Conservation (phyloP, 2,329 filamentous ascomycete species). For the Aspergillus spinulosporus region DNA sequence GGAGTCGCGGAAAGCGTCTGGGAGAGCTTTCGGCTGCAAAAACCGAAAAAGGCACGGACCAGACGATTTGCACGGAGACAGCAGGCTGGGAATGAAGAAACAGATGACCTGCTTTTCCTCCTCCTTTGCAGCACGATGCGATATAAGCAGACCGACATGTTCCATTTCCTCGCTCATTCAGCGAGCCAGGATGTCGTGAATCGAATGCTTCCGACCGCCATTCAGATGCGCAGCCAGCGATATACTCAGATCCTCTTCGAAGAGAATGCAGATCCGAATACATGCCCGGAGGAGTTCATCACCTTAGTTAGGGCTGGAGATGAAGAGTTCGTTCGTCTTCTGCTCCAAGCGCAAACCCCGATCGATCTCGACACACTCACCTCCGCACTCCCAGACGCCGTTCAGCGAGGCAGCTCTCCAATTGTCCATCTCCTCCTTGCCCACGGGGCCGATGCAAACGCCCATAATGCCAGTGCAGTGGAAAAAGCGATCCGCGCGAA, state of each 20-base stretch:
- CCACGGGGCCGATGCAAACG: constrained; percentile 12
- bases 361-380: constrained; percentile 5
- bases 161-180: constrained; percentile 9
- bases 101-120: constrained; percentile 8
- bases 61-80: constrained; percentile 11
- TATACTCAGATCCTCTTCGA: constrained; percentile 10
- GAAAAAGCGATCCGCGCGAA: constrained; percentile 9
- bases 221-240: constrained; percentile 10
- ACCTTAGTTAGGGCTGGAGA: not conserved
- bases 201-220: constrained; percentile 10
- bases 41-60: constrained; percentile 13
- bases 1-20: constrained; percentile 13
- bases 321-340: constrained; percentile 8
- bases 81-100: constrained; percentile 9
- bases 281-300: constrained; percentile 10
- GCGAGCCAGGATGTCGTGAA: constrained; percentile 10
- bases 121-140: constrained; percentile 9
- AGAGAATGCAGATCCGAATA: constrained; percentile 14
- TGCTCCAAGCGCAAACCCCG: constrained; percentile 9
- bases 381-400: constrained; percentile 10
- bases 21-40: constrained; percentile 11
- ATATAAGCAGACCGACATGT: constrained; percentile 12
- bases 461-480: constrained; percentile 4
- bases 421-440: constrained; percentile 10
- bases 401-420: not conserved